phyloP scores from a whole-genome alignment of 164 flowering plant genomes.

The Umbellularia californica region DNA sequence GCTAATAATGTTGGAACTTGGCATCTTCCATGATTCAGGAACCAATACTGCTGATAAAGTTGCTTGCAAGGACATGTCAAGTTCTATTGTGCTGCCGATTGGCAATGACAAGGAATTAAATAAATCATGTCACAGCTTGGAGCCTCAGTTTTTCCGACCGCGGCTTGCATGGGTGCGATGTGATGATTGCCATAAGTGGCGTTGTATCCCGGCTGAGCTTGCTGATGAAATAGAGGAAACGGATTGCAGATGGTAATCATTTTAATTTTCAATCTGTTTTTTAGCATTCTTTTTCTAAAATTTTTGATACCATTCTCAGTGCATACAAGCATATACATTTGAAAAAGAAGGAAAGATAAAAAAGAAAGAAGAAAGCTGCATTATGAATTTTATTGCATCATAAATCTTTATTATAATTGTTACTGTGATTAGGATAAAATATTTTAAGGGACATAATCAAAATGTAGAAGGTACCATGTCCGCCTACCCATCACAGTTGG shows the following conservation, averaged over 20 bases:
- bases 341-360: too few relatives aligned
- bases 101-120: not conserved
- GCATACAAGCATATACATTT: too few relatives aligned
- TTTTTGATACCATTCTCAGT: too few relatives aligned
- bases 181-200: constrained; percentile 92
- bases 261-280: not conserved
- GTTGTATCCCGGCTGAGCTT: constrained; percentile 73
- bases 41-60: constrained; percentile 3
- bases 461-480: not conserved
- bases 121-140: constrained; percentile 6
- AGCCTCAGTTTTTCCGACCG: constrained; percentile 23
- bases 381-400: not conserved
- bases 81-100: constrained; percentile 18
- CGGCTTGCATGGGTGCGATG: constrained; percentile 89
- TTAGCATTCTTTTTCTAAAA: not conserved
- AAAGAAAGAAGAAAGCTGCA: not conserved
- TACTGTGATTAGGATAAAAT: not conserved
- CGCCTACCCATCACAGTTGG: too few relatives aligned
- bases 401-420: not conserved
- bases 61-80: constrained; percentile 17
- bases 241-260: constrained; percentile 63
- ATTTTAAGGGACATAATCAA: not conserved
- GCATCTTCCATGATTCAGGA: constrained; percentile 20
- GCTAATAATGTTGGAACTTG: constrained; percentile 17
- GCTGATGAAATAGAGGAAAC: constrained; percentile 71